Evolutionary conservation across 169 alveolate species (phyloP).

Genomic region (Cystoisospora suis): DNA sequence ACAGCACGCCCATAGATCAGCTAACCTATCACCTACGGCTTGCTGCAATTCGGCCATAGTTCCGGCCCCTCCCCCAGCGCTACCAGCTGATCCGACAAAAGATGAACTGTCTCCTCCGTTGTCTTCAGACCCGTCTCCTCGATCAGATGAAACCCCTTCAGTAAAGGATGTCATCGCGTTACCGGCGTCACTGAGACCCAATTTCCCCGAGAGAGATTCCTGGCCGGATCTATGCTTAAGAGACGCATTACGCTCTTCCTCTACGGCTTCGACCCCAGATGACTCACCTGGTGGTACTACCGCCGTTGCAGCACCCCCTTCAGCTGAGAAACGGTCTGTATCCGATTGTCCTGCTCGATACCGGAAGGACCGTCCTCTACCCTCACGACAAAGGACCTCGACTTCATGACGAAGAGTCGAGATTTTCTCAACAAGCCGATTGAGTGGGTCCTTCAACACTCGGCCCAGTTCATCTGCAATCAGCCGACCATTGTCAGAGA

Average conservation of each 20-base stretch:
- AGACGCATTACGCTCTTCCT: too few relatives aligned
- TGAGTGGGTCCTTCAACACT: slow-evolving; percentile 26
- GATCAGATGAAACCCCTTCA: too few relatives aligned
- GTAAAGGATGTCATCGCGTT: too few relatives aligned
- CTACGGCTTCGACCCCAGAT: too few relatives aligned
- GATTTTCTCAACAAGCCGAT: slow-evolving; percentile 23
- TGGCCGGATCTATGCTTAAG: too few relatives aligned
- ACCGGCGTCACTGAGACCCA: too few relatives aligned
- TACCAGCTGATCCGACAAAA: neutral
- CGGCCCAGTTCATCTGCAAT: slow-evolving; percentile 20
- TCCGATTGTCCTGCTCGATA: slow-evolving; percentile 3
- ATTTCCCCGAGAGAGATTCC: too few relatives aligned
- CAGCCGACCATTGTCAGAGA: slow-evolving; percentile 53
- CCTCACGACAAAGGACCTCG: slow-evolving; percentile 20
- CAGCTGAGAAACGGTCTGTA: too few relatives aligned
- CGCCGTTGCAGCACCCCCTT: too few relatives aligned
- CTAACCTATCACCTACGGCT: slow-evolving; percentile 35
- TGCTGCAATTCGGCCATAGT: slow-evolving; percentile 21
- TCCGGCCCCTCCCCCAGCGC: neutral
- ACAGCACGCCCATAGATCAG: slow-evolving; percentile 58
- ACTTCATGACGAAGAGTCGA: slow-evolving; percentile 34
- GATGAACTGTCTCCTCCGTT: neutral
- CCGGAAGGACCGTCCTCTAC: neutral
- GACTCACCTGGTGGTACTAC: too few relatives aligned
- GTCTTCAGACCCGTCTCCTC: too few relatives aligned